Conservation (phyloP, 140 eudicot genomes). For the Cichorium intybus region DNA sequence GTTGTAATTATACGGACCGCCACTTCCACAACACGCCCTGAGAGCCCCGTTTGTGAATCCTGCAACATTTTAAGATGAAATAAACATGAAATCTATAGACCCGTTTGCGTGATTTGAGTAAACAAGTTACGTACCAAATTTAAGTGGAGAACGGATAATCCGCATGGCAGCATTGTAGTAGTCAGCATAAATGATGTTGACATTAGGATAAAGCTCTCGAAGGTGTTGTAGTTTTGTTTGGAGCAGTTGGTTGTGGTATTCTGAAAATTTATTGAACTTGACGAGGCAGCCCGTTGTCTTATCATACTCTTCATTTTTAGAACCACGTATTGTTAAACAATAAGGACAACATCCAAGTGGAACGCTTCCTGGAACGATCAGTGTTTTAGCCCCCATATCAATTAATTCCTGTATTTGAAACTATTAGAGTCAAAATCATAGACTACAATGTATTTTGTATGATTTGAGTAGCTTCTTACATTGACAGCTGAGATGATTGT, state of each 20-base stretch:
- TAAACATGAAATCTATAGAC: neutral
- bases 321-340: slow-evolving; percentile 36
- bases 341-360: slow-evolving; percentile 60
- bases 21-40: slow-evolving; percentile 42
- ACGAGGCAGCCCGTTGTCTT: neutral
- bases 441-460: neutral
- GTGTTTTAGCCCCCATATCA: slow-evolving; percentile 56
- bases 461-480: slow-evolving; percentile 33
- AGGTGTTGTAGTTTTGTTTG: slow-evolving; percentile 24
- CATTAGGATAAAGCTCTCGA: slow-evolving; percentile 28
- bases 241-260: slow-evolving; percentile 41
- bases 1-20: slow-evolving; percentile 25
- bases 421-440: neutral
- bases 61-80: neutral
- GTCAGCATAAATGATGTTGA: slow-evolving; percentile 30
- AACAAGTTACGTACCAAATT: slow-evolving; percentile 35
- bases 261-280: slow-evolving; percentile 41
- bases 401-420: slow-evolving; percentile 40
- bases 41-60: slow-evolving; percentile 22
- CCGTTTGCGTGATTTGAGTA: neutral
- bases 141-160: slow-evolving; percentile 21
- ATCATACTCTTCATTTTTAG: slow-evolving; percentile 37
- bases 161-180: slow-evolving; percentile 34
- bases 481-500: slow-evolving; percentile 38
- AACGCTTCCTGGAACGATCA: slow-evolving; percentile 68